Base-by-base conservation (phyloP, 2,329 filamentous ascomycete genomes). In the Tolypocladium album region DNA sequence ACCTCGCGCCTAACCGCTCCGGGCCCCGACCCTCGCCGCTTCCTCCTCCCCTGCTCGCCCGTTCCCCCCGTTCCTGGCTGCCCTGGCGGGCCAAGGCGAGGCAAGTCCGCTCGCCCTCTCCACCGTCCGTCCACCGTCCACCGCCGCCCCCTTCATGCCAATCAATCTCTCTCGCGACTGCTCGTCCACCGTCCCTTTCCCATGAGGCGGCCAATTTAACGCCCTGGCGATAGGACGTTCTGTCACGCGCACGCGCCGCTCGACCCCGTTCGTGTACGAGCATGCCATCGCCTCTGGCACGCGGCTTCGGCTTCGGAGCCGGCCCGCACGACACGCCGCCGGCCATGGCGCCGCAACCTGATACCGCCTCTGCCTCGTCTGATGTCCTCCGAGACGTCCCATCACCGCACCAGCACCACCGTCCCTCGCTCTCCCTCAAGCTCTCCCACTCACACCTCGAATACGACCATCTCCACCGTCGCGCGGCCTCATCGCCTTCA, bases 321-420 rank as follows among this genome's bases (percentile, higher is more conserved):
- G 50, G 31, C 9, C 31, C 50, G 50, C 50, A 15, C 31, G 20
- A 31, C n/a, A 9, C 31, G 52, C n/a, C 47, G 45, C 43, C 36
- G 57, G 57, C 60, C 27, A 52, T 62, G 47, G 57, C 61, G 63
- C 63, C 59, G 66, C 66, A 58, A 64, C 69, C 74, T 71, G 74
- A 75, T 67, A 73, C 73, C 66, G 68, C 67, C 56, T 70, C 69
- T 72, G 72, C 74, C 64, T 75, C 73, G 68, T 71, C 72, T 69
- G 68, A 72, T 68, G 62, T 69, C 60, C 55, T 59, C 63, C 60
- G 61, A 59, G 31, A 58, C 59, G 58, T 47, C 57, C 57, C 55
- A 20, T 42, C 38, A 22, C 58, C 58, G 34, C 60, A 56, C 42
- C 57, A 57, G 56, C 63, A 52, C 40, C 60, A 52, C 13, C 64